Base-by-base conservation (phyloP, 2,329 filamentous ascomycete genomes). In the Tolypocladium tropicale region DNA sequence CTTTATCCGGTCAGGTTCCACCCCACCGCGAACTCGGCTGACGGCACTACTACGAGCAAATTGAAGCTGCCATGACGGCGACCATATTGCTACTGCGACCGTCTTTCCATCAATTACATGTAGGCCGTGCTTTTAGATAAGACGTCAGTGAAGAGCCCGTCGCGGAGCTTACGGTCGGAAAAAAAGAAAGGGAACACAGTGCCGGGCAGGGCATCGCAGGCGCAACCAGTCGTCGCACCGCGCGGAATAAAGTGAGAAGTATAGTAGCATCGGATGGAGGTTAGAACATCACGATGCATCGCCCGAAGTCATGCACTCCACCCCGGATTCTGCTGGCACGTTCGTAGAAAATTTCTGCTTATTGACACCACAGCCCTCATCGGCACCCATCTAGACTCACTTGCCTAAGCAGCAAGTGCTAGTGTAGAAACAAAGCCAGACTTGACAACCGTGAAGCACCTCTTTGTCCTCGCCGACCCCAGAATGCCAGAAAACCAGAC, bases 401-500 rank as follows among this genome's bases (percentile, higher is more conserved):
- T 68, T 70, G 68, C 68, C 67, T 68, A 64, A 68, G 64, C 65
- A 66, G 66, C 64, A 67, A 64, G 70, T 72, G 68, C 72, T 72
- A 71, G 64, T 67, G 64, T 68, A 71, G 69, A 72, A 73, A 70
- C 67, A 72, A 70, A 62, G 61, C 65, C 69, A 66, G 64, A 67
- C 67, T 68, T 59, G 62, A 64, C 64, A 68, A 69, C 66, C 68
- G 67, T 65, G 64, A 65, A 66, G 65, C 64, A 65, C 64, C 65
- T 67, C 65, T 65, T 63, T 68, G 63, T 66, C 65, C 64, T 65
- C 67, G 65, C 70, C 68, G 67, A 56, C 65, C 64, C 69, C 67
- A 66, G 59, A 70, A 72, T 72, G 68, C 69, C 71, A 69, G 65
- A 67, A 72, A 70, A 53, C 72, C 71, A 72, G 72, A 77, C 74